Evolutionary conservation across 2,329 filamentous ascomycete genomes (phyloP), one percentile per base, ranked within the genome.

Genomic region (Colletotrichum plurivorum): DNA sequence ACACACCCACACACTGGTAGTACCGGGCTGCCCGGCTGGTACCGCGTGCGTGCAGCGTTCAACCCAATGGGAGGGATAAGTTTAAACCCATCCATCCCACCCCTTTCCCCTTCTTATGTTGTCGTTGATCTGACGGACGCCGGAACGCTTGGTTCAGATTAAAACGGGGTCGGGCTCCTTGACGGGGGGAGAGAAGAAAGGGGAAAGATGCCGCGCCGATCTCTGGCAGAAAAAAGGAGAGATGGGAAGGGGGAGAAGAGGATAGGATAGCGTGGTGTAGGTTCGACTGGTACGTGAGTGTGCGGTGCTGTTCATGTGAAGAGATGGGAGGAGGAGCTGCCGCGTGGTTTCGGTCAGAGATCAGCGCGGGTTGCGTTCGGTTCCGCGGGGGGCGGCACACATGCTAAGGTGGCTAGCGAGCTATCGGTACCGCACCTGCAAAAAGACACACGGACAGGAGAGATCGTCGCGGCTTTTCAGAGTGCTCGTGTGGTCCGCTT

Each of bases 201-300:
- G 41, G 54, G 61, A 69, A 60, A 66, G 61, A 66, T 39, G 48
- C 39, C 41, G 54, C 43, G 66, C 52, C 41, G 66, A 69, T 69
- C 66, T 59, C 49, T 25, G 25, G 45, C 51, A 9, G 13, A 22
- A 31, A 18, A 49, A 53, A 63, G 46, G 39, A 36, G 60, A 53
- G 31, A 36, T 36, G 31, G 10, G 31, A 36, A 25, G 22, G 22
- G 22, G 22, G 22, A 4, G 22, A 22, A 22, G 22, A 5, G 22
- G 22, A 25, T 25, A 25, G 22, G 22, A 25, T 25, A 25, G 22
- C 22, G 22, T 25, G 22, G 22, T 25, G 22, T 25, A 25, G 22
- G 22, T 25, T 25, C 22, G 5, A 13, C 36, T 20, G 48, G 22
- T 46, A 31, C n/a, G 22, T 53, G 36, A 16, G 57, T 52, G 46